Evolutionary conservation across 2,329 filamentous ascomycete genomes (phyloP).

Genomic region (Shiraia bambusicola): DNA sequence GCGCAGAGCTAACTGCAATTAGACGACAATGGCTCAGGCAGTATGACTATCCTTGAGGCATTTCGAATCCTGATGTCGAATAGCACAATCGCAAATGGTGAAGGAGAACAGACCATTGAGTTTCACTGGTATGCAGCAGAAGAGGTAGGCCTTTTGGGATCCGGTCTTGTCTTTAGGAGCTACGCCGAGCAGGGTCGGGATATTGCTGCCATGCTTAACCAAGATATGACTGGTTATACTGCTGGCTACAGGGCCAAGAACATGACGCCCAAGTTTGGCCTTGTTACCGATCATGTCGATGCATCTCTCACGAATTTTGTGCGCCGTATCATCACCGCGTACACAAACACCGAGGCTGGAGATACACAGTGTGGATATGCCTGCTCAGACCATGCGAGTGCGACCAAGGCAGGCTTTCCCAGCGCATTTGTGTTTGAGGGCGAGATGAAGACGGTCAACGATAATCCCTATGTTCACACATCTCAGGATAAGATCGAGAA

Average conservation of each 20-base stretch:
- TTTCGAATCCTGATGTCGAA: slow-evolving; percentile 75
- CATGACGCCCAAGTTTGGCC: slow-evolving; percentile 78
- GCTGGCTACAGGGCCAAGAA: slow-evolving; percentile 80
- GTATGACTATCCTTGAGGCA: slow-evolving; percentile 89
- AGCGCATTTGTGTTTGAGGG: slow-evolving; percentile 74
- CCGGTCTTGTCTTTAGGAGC: slow-evolving; percentile 79
- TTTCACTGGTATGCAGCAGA: slow-evolving; percentile 96
- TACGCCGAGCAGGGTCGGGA: slow-evolving; percentile 72
- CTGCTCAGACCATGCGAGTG: slow-evolving; percentile 71
- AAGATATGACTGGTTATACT: slow-evolving; percentile 86
- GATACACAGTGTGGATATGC: slow-evolving; percentile 87
- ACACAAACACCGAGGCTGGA: slow-evolving; percentile 82
- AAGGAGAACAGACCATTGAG: slow-evolving; percentile 80
- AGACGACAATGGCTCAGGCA: slow-evolving; percentile 88
- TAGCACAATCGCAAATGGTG: slow-evolving; percentile 66
- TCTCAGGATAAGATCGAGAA: slow-evolving; percentile 69
- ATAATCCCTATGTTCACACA: slow-evolving; percentile 68
- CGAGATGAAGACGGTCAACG: slow-evolving; percentile 52
- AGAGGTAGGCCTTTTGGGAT: slow-evolving; percentile 81
- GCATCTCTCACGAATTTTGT: slow-evolving; percentile 79
- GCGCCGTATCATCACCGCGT: slow-evolving; percentile 79
- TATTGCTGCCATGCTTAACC: slow-evolving; percentile 93
- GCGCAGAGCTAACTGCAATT: slow-evolving; percentile 79
- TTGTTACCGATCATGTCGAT: slow-evolving; percentile 89
- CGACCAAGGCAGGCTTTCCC: slow-evolving; percentile 70